Conservation (phyloP, 306 rosid species). For the Hippophae gyantsensis region DNA sequence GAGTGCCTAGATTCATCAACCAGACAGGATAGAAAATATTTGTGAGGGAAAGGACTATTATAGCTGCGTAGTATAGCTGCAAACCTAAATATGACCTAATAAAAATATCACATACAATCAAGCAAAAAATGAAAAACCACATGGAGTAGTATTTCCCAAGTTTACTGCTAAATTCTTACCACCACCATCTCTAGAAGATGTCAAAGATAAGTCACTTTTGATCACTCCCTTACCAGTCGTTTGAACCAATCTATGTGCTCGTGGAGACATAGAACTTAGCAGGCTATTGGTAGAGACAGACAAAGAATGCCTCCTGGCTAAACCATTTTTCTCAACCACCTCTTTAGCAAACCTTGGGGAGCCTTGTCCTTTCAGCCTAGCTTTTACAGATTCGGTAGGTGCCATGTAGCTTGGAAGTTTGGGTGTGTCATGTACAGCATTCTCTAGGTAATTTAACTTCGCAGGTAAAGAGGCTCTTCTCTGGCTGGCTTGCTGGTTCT, state of each 20-base stretch:
- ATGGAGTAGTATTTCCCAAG: not conserved
- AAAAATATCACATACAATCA: not conserved
- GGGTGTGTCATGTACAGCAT: constrained; percentile 22
- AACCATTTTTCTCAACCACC: constrained; percentile 18
- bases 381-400: constrained; percentile 30
- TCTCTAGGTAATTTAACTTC: constrained; percentile 25
- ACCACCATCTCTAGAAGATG: constrained; percentile 26
- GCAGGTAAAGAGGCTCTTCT: constrained; percentile 34
- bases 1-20: no score
- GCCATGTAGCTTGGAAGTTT: constrained; percentile 33
- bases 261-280: constrained; percentile 25
- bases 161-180: constrained; percentile 19
- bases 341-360: constrained; percentile 24
- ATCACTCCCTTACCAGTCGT: constrained; percentile 18
- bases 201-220: constrained; percentile 26
- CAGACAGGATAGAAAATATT: no score
- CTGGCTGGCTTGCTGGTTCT: constrained; percentile 13
- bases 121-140: constrained; percentile 2
- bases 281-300: constrained; percentile 28
- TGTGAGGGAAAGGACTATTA: no score
- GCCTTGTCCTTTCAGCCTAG: constrained; percentile 31
- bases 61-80: no score
- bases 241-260: constrained; percentile 18
- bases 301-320: constrained; percentile 26
- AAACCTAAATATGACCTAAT: not conserved